Evolutionary conservation across 345 rosid genomes (phyloP).

Genomic region (Rubroshorea leprosula): DNA sequence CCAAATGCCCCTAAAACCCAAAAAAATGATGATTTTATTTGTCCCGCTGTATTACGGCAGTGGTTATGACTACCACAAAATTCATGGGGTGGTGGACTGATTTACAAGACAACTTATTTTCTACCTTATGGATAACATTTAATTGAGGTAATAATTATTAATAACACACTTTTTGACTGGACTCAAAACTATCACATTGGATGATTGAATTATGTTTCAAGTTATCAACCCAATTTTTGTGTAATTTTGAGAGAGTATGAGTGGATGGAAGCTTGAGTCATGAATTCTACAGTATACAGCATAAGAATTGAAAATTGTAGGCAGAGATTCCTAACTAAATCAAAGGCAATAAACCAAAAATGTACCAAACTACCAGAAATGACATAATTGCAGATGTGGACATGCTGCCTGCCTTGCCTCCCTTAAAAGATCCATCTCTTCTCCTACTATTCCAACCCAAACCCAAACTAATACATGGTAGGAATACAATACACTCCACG

Average conservation of each 20-base stretch:
- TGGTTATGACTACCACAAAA: no score
- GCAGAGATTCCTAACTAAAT: not conserved
- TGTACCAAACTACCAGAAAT: constrained; percentile 28
- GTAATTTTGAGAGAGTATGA: not conserved
- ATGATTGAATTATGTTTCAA: no score
- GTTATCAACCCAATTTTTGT: no score
- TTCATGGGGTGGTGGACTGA: no score
- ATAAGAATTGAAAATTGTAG: constrained; percentile 1
- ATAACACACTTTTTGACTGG: no score
- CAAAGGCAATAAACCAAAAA: not conserved
- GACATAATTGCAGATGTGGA: constrained; percentile 36
- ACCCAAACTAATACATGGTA: not conserved
- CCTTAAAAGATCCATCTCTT: constrained; percentile 38
- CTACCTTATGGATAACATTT: no score
- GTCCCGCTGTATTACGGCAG: no score
- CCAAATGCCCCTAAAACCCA: no score
- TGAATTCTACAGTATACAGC: not conserved
- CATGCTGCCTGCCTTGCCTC: constrained; percentile 34
- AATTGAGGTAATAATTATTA: no score
- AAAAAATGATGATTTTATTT: no score
- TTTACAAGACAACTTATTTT: no score
- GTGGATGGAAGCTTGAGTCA: not conserved
- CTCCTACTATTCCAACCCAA: not conserved
- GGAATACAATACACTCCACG: constrained; percentile 18
- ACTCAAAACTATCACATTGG: no score